phyloP scores from a whole-genome alignment of 306 rosid genomes.

The Rubus idaeus region DNA sequence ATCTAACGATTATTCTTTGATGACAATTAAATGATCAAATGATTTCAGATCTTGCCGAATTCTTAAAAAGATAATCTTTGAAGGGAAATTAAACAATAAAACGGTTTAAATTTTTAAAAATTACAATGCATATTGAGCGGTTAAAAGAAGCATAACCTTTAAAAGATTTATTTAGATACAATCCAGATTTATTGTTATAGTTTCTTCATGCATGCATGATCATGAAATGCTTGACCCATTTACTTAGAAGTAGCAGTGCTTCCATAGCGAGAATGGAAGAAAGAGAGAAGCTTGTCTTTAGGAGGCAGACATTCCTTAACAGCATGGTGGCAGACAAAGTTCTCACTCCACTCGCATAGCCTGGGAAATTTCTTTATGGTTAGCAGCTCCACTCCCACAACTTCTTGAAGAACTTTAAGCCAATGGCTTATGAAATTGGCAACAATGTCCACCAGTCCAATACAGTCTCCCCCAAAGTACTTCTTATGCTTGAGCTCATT shows the following conservation, averaged over 20 bases:
- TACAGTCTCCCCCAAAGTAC: slow-evolving; percentile 57
- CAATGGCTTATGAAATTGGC: slow-evolving; percentile 41
- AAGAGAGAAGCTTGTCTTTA: slow-evolving; percentile 28
- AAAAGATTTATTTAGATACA: background rate
- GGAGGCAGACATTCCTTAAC: slow-evolving; percentile 42
- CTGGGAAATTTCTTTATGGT: slow-evolving; percentile 41
- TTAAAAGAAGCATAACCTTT: background rate
- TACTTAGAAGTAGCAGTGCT: slow-evolving; percentile 13
- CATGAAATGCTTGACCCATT: background rate
- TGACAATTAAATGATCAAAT: background rate
- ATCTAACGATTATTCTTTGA: background rate
- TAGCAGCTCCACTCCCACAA: slow-evolving; percentile 29
- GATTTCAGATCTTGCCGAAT: too few species aligned
- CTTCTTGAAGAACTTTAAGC: slow-evolving; percentile 48
- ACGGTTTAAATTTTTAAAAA: too few species aligned
- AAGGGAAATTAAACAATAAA: too few species aligned
- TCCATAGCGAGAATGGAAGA: slow-evolving; percentile 15
- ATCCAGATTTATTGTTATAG: background rate
- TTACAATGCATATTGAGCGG: background rate
- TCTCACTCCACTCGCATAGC: slow-evolving; percentile 43
- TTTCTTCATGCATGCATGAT: background rate
- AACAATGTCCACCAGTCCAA: slow-evolving; percentile 52
- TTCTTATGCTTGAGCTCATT: slow-evolving; percentile 46
- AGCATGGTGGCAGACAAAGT: slow-evolving; percentile 22
- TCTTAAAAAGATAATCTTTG: too few species aligned